Evolutionary conservation across 352 stramenopile species (phyloP), one percentile per base, ranked within the genome.

Genomic region (Globisporangium carolinianum): DNA sequence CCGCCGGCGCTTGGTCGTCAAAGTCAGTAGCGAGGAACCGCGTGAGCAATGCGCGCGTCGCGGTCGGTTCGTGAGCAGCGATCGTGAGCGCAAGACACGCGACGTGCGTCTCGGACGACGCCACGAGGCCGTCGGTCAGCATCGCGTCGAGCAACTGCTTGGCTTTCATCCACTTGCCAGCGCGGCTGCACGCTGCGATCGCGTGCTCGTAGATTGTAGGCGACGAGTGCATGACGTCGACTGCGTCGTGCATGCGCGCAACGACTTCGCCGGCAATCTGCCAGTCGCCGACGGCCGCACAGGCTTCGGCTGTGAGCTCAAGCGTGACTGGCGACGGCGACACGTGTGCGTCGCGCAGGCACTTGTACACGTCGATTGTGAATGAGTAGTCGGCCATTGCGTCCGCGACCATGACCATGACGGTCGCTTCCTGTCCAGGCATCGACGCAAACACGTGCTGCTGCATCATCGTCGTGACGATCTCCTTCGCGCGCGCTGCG

Each of bases 361-460:
- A 71, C 58, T 60, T 61, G 60, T 91, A 91, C 52, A 89, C 79
- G 18, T 77, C 55, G 45, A 87, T 56, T 4, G 86, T 73, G 43
- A 89, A 86, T 36, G 63, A 47, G 12, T 59, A 60, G 62, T 88
- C 72, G 37, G 86, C 52, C 60, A 83, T 71, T 8, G 75, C 76
- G 53, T 88, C 69, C 1, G 79, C 77, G 18, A 89, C 73, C 81
- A 91, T 91, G 60, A 80, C 75, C 75, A 91, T 85, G 15, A 91
- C 79, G 14, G 79, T 84, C 12, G 81, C 76, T 41, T 91, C 82
- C 60, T 87, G 76, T 6, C 82, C 82, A 35, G 72, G 74, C 77
- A 89, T 91, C 18, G 62, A 58, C 11, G 79, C 66, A 59, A 88
- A 79, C 46, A 89, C 68, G 60, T 88, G 73, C n/a, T 57, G 66